Percentiles rank a stretch among this genome's conserved stretches.
Evolutionary conservation across 2,329 filamentous ascomycete species (phyloP).

Genomic region (Penicillium hordei): DNA sequence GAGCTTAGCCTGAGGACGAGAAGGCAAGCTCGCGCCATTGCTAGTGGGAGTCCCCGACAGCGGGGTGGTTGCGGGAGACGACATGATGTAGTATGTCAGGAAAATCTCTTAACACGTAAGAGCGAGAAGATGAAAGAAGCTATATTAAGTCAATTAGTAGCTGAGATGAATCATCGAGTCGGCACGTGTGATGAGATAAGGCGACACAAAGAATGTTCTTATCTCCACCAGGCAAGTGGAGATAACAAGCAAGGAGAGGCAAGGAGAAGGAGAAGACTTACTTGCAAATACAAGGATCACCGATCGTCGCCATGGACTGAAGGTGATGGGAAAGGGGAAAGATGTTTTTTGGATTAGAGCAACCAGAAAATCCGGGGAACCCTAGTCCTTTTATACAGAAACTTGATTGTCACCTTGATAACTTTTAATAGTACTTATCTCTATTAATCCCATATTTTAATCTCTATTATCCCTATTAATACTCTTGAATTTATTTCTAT

Average conservation of each 20-base stretch:
- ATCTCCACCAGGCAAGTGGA: constrained; percentile 7
- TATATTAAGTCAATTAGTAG: constrained; percentile 9
- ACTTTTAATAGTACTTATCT: background rate
- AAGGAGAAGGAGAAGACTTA: constrained; percentile 5
- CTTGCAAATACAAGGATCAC: constrained; percentile 13
- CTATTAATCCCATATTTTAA: background rate
- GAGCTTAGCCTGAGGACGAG: constrained; percentile 34
- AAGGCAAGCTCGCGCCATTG: constrained; percentile 21
- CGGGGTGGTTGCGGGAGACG: constrained; percentile 32
- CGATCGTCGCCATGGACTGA: constrained; percentile 27
- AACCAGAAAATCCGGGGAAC: constrained; percentile 26
- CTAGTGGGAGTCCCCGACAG: constrained; percentile 31
- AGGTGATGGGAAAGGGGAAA: constrained; percentile 1
- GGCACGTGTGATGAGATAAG: constrained; percentile 13
- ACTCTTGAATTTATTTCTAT: background rate
- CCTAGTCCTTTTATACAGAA: constrained; percentile 16
- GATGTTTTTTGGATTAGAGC: background rate
- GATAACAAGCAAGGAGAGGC: constrained; percentile 20
- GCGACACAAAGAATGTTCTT: constrained; percentile 14
- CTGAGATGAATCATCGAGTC: constrained; percentile 9
- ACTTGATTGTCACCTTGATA: background rate
- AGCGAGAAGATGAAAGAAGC: constrained; percentile 17
- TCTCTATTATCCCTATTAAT: background rate
- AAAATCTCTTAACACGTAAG: constrained; percentile 16
- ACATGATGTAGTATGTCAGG: constrained; percentile 28